These are phyloP conservation scores for Buxus sempervirens DNA, from an alignment of 164 flowering plant species.

Conservation along the genomic window DNA sequence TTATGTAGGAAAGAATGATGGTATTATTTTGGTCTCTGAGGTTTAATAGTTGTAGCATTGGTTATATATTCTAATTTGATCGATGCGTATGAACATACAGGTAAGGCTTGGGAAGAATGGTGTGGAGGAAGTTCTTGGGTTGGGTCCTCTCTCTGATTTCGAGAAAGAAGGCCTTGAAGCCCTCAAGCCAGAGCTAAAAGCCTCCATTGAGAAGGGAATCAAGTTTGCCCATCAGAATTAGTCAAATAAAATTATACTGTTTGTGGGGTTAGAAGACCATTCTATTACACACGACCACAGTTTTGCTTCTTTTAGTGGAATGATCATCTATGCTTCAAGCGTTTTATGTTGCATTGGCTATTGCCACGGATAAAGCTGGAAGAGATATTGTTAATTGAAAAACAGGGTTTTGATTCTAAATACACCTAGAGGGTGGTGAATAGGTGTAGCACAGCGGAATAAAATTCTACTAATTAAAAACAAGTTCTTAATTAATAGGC, in stretches of 20 bases:
- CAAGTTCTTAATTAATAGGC: too few relatives aligned
- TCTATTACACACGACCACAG: neutral
- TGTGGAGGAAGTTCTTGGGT: constrained; percentile 77
- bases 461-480: too few relatives aligned
- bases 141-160: constrained; percentile 77
- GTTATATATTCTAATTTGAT: neutral
- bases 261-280: neutral
- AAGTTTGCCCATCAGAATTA: constrained; percentile 56
- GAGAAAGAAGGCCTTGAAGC: constrained; percentile 77
- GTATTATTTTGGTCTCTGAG: neutral
- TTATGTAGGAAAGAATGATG: too few relatives aligned
- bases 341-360: neutral
- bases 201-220: constrained; percentile 94
- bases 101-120: constrained; percentile 96
- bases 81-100: constrained; percentile 32
- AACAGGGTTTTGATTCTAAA: too few relatives aligned
- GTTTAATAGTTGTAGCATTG: neutral
- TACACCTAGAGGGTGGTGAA: too few relatives aligned
- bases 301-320: constrained; percentile 12
- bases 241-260: neutral
- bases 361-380: neutral
- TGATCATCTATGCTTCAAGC: neutral
- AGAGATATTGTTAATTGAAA: neutral
- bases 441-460: too few relatives aligned
- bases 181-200: constrained; percentile 66